Percentiles rank a stretch among this genome's conserved stretches.
These are phyloP conservation scores for Viridothelium virens DNA, from an alignment of 495 filamentous ascomycete species.

Conservation along the genomic window DNA sequence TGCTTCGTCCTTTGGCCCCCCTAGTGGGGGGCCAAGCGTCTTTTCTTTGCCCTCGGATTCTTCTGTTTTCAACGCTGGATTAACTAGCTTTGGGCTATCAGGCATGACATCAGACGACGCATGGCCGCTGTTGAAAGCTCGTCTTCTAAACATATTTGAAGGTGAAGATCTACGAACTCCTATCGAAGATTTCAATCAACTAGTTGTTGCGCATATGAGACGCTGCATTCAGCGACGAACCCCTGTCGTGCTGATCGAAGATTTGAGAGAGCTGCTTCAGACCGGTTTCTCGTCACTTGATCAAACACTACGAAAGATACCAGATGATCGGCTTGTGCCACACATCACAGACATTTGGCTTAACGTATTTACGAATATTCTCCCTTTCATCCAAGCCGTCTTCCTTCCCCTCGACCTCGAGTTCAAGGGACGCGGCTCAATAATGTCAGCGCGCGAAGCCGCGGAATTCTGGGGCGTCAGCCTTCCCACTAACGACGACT, in stretches of 20 bases:
- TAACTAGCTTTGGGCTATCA: slow-evolving; percentile 54
- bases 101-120: slow-evolving; percentile 85
- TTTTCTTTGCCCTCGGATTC: slow-evolving; percentile 23
- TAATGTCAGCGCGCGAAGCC: slow-evolving; percentile 69
- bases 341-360: slow-evolving; percentile 90
- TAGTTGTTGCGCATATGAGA: slow-evolving; percentile 48
- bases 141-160: slow-evolving; percentile 84
- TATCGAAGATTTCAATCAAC: slow-evolving; percentile 88
- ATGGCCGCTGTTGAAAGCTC: slow-evolving; percentile 89
- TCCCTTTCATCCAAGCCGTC: slow-evolving; percentile 93
- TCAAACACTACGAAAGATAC: slow-evolving; percentile 62
- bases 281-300: slow-evolving; percentile 84
- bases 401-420: slow-evolving; percentile 92
- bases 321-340: slow-evolving; percentile 77
- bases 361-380: slow-evolving; percentile 75
- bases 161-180: slow-evolving; percentile 82
- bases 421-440: slow-evolving; percentile 71
- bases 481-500: slow-evolving; percentile 16
- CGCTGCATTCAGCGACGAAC: slow-evolving; percentile 36
- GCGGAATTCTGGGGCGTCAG: slow-evolving; percentile 72
- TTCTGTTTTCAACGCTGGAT: slow-evolving; percentile 25
- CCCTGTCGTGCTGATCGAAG: slow-evolving; percentile 47
- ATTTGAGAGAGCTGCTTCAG: slow-evolving; percentile 67
- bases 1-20: slow-evolving; percentile 20
- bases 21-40: slow-evolving; percentile 22